Evolutionary conservation across 441 rosid genomes (phyloP).

Genomic region (Hura crepitans): DNA sequence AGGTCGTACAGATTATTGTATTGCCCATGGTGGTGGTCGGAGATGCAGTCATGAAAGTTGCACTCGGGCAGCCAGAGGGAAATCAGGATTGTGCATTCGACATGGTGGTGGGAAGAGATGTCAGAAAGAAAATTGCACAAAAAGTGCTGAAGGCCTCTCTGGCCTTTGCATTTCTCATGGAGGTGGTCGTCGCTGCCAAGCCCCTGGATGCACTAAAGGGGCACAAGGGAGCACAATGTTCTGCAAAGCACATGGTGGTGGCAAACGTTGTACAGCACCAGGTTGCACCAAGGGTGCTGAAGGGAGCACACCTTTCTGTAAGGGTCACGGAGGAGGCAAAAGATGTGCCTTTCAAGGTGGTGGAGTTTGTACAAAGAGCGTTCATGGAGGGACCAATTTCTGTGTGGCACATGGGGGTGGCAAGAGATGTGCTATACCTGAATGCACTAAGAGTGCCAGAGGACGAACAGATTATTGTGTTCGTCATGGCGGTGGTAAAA

Average conservation of each 20-base stretch:
- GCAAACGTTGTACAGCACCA: slow-evolving; percentile 72
- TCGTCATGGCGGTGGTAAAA: slow-evolving; percentile 96
- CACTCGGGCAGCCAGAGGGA: slow-evolving; percentile 91
- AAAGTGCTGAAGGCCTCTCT: slow-evolving; percentile 93
- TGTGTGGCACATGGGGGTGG: slow-evolving; percentile 99
- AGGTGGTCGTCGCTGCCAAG: slow-evolving; percentile 93
- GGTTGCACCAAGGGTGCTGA: slow-evolving; percentile 97
- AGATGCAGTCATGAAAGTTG: slow-evolving; percentile 82
- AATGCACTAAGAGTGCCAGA: slow-evolving; percentile 95
- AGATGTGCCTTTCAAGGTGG: slow-evolving; percentile 82
- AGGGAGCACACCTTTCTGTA: slow-evolving; percentile 95
- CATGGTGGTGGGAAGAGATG: slow-evolving; percentile 99
- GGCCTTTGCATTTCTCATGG: slow-evolving; percentile 98
- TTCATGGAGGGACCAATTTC: slow-evolving; percentile 96
- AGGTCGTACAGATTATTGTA: slow-evolving; percentile 91
- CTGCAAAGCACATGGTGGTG: slow-evolving; percentile 99
- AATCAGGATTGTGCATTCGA: slow-evolving; percentile 88
- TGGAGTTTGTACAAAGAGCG: slow-evolving; percentile 85
- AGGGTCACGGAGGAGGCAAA: slow-evolving; percentile 98
- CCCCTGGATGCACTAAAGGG: slow-evolving; percentile 75
- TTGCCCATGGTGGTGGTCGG: slow-evolving; percentile 96
- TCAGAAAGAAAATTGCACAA: slow-evolving; percentile 81
- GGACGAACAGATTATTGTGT: slow-evolving; percentile 94
- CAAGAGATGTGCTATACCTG: slow-evolving; percentile 81
- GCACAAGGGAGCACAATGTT: slow-evolving; percentile 98